Percentiles rank a stretch among this genome's conserved stretches.
Conservation (phyloP, 306 rosid genomes). For the Neltuma alba region DNA sequence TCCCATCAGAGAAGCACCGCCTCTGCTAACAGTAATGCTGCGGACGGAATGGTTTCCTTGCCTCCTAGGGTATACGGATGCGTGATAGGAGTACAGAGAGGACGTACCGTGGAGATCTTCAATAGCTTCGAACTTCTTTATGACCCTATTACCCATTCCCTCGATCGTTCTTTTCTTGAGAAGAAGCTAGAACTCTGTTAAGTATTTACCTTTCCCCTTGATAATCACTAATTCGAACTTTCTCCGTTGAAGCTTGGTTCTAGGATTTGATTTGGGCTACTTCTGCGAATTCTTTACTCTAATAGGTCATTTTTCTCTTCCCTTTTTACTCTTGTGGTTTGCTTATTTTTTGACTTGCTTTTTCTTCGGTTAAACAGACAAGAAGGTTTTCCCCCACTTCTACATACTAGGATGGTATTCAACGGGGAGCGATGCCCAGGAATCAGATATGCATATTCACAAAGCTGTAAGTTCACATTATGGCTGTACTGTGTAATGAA, state of each 20-base stretch:
- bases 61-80: constrained; percentile 80
- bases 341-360: constrained; percentile 4
- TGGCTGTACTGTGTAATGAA: not conserved
- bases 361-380: constrained; percentile 51
- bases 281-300: not conserved
- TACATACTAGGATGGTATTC: constrained; percentile 98
- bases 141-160: constrained; percentile 74
- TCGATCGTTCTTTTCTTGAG: constrained; percentile 89
- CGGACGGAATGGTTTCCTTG: constrained; percentile 38
- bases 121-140: constrained; percentile 97
- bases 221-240: not conserved
- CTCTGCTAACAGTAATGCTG: constrained; percentile 38
- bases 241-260: not conserved
- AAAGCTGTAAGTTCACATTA: constrained; percentile 66
- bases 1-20: constrained; percentile 11
- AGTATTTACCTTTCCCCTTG: constrained; percentile 5
- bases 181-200: constrained; percentile 99
- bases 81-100: constrained; percentile 96
- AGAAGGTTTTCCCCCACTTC: constrained; percentile 95
- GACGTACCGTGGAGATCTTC: constrained; percentile 98
- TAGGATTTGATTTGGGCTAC: not conserved
- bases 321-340: not conserved
- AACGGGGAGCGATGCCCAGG: constrained; percentile 84
- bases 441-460: constrained; percentile 91
- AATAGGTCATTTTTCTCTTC: not conserved